Conservation (phyloP, 106 monocot species). For the Gastrodia elata region DNA sequence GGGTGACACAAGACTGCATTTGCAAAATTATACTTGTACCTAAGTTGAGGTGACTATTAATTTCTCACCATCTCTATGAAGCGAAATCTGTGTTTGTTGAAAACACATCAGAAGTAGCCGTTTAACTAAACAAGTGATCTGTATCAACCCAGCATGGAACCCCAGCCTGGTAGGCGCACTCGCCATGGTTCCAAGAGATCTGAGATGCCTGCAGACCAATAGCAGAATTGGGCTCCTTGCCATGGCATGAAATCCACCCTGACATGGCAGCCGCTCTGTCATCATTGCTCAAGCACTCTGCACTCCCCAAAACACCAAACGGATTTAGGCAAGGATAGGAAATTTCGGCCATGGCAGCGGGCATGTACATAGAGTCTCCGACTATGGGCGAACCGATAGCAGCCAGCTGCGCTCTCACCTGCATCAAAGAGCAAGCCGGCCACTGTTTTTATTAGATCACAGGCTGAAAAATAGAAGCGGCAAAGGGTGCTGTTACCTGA, state of each 20-base stretch:
- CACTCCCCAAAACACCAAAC: constrained; percentile 30
- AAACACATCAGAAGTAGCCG: no score
- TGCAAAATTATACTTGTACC: no score
- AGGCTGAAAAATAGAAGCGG: constrained; percentile 4
- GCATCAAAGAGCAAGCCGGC: constrained; percentile 8
- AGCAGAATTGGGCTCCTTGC: constrained; percentile 70
- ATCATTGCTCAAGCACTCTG: constrained; percentile 18
- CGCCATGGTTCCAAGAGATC: constrained; percentile 79
- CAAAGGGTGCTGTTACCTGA: constrained; percentile 67
- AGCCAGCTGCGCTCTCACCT: constrained; percentile 88
- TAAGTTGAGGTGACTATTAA: no score
- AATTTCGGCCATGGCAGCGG: constrained; percentile 47
- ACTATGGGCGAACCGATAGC: constrained; percentile 75
- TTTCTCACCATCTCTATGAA: no score
- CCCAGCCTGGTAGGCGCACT: constrained; percentile 45
- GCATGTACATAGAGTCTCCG: constrained; percentile 87
- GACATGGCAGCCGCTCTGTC: constrained; percentile 30
- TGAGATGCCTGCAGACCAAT: constrained; percentile 84
- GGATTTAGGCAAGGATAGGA: constrained; percentile 61
- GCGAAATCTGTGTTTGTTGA: no score
- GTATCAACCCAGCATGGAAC: constrained; percentile 63
- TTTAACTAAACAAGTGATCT: no score
- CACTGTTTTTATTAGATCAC: no score
- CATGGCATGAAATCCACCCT: constrained; percentile 65
- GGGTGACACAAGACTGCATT: no score